Evolutionary conservation across 2,329 filamentous ascomycete genomes (phyloP).

Genomic region (Fusarium armeniacum): DNA sequence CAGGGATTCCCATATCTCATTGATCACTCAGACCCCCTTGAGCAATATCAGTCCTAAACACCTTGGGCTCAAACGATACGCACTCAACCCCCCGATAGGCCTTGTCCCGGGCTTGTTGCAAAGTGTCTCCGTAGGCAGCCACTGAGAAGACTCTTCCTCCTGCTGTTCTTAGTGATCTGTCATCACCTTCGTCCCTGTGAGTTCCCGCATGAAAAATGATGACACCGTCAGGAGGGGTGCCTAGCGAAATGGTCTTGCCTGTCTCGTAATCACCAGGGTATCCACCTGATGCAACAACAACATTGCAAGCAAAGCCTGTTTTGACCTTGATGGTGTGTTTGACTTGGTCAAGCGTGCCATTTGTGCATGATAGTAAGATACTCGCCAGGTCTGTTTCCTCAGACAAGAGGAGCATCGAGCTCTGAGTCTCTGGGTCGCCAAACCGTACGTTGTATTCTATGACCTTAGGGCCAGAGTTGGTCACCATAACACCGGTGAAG

Average conservation of each 20-base stretch:
- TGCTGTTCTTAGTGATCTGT: constrained; percentile 73
- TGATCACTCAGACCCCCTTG: constrained; percentile 50
- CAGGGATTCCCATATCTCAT: too few relatives aligned
- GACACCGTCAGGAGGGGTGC: constrained; percentile 62
- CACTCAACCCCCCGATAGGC: constrained; percentile 79
- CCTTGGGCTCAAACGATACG: constrained; percentile 85
- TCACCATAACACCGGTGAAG: constrained; percentile 90
- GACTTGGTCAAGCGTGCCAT: constrained; percentile 76
- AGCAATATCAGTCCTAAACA: constrained; percentile 88
- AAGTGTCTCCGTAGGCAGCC: constrained; percentile 74
- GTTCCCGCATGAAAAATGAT: constrained; percentile 92
- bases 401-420: constrained; percentile 79
- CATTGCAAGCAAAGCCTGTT: constrained; percentile 79
- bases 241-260: constrained; percentile 66
- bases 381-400: constrained; percentile 84
- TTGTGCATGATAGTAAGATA: constrained; percentile 84
- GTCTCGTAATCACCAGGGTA: constrained; percentile 86
- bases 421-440: constrained; percentile 90
- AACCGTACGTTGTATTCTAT: constrained; percentile 93
- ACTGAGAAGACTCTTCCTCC: constrained; percentile 90
- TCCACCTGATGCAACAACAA: constrained; percentile 86
- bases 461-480: constrained; percentile 78
- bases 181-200: constrained; percentile 61
- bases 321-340: constrained; percentile 73
- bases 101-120: constrained; percentile 82